Evolutionary conservation across 2,329 filamentous ascomycete species (phyloP).

Genomic region (Colletotrichum sp.): DNA sequence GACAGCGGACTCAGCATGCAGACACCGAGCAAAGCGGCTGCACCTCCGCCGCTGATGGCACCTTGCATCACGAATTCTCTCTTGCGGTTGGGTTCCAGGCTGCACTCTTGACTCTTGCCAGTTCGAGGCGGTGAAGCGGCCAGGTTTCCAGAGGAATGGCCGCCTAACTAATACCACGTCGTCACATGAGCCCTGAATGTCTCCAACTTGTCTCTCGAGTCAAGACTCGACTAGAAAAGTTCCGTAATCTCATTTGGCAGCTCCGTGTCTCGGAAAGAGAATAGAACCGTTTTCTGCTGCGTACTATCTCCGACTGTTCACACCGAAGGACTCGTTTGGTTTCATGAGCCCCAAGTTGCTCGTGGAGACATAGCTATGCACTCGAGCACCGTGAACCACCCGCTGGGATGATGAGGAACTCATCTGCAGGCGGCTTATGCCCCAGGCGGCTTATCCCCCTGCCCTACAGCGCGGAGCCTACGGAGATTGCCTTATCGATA

Average conservation of each 20-base stretch:
- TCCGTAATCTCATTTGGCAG: background rate
- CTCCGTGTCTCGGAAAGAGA: background rate
- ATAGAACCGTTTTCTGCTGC: background rate
- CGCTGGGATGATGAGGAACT: background rate
- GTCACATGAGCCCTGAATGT: background rate
- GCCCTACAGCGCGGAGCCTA: background rate
- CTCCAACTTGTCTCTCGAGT: background rate
- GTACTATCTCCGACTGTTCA: background rate
- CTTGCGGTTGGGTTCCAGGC: background rate
- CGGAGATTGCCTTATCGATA: conserved; percentile 12
- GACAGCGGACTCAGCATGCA: background rate
- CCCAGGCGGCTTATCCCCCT: background rate
- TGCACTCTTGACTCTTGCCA: background rate
- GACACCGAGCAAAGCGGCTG: background rate
- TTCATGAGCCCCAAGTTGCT: background rate
- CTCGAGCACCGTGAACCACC: background rate
- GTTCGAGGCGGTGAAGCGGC: conserved; percentile 2
- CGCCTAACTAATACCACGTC: background rate
- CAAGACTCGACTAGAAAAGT: background rate
- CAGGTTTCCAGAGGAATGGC: background rate
- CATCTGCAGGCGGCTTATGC: background rate
- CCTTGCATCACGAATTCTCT: background rate
- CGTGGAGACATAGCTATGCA: background rate
- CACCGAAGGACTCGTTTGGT: background rate
- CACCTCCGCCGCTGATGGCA: background rate